Evolutionary conservation across 768 basidiomycete genomes (phyloP).

Genomic region (Suillus occidentalis): DNA sequence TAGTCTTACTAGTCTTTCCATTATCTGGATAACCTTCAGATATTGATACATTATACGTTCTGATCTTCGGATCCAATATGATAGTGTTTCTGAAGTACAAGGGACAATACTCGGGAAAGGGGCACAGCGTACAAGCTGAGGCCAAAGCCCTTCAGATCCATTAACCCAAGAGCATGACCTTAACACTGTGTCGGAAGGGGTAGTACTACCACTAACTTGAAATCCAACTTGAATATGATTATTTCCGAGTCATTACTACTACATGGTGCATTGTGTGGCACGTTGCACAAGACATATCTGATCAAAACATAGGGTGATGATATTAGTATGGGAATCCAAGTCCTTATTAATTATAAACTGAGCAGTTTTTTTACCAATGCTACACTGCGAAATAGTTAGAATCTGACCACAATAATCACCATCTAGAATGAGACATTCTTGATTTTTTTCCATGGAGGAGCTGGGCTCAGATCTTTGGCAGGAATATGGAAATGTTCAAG

Average conservation of each 20-base stretch:
- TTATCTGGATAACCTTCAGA: no score
- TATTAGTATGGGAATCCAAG: background rate
- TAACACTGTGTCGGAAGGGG: no score
- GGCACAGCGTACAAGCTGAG: no score
- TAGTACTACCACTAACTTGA: no score
- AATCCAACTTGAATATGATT: no score
- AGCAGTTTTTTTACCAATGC: background rate
- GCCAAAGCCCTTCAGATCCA: no score
- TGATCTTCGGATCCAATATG: no score
- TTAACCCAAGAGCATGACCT: no score
- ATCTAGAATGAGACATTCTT: background rate
- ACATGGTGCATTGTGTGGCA: background rate
- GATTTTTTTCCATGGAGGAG: background rate
- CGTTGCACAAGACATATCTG: background rate
- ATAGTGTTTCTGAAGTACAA: no score
- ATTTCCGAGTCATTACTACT: background rate
- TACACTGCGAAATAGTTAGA: background rate
- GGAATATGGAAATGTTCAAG: background rate
- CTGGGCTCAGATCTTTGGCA: background rate
- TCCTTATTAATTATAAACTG: background rate
- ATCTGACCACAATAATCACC: background rate
- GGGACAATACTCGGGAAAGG: no score
- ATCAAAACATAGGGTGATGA: background rate
- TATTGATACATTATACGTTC: no score
- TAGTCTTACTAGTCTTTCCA: no score